These are phyloP conservation scores for Tetracentron sinense DNA, from an alignment of 164 flowering plant genomes.

Conservation along the genomic window DNA sequence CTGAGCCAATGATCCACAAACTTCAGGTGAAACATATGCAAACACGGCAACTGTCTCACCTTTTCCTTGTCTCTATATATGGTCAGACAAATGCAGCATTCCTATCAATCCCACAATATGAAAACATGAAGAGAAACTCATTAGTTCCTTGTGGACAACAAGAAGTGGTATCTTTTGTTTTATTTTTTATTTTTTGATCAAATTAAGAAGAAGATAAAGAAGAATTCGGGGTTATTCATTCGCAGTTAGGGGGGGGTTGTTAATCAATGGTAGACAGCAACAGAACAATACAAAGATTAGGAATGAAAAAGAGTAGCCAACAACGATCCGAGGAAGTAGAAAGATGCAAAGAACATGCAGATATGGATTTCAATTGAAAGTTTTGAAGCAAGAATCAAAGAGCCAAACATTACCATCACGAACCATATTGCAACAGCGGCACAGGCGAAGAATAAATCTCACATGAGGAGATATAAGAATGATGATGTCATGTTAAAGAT, in stretches of 20 bases:
- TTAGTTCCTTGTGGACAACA: background rate
- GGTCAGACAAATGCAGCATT: conserved; percentile 88
- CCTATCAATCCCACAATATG: conserved; percentile 42
- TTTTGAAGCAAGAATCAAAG: conserved; percentile 69
- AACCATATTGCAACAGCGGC: conserved; percentile 99
- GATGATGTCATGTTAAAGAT: background rate
- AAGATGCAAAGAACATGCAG: conserved; percentile 73
- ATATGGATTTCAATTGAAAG: conserved; percentile 63
- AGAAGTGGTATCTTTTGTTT: background rate
- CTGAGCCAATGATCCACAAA: conserved; percentile 97
- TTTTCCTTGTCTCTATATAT: conserved; percentile 86
- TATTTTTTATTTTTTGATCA: background rate
- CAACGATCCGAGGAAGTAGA: conserved; percentile 87
- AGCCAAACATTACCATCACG: conserved; percentile 98
- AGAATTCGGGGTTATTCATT: background rate
- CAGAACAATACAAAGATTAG: conserved; percentile 77
- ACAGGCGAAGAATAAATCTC: no score
- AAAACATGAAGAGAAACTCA: background rate
- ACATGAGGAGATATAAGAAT: no score
- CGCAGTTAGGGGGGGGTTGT: conserved; percentile 49
- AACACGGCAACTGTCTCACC: conserved; percentile 78
- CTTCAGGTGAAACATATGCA: conserved; percentile 74
- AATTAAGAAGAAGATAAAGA: no score
- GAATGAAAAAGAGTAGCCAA: conserved; percentile 92
- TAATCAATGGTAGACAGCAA: conserved; percentile 73